A percentile compares a stretch with the other conserved stretches of the same genome.
Evolutionary conservation across 768 basidiomycete genomes (phyloP).

Genomic region (Xanthoconium purpureum): DNA sequence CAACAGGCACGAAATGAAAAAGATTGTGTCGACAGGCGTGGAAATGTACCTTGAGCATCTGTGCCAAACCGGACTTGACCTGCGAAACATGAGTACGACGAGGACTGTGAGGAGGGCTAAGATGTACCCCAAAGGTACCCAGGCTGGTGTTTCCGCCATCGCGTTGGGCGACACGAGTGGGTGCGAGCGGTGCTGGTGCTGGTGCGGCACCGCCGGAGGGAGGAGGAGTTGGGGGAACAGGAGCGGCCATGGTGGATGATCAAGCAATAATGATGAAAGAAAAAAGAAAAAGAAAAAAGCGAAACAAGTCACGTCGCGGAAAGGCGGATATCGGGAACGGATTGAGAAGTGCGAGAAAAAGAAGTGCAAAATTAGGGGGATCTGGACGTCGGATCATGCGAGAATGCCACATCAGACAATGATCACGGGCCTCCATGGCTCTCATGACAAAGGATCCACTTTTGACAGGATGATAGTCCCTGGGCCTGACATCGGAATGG

Average conservation of each 20-base stretch:
- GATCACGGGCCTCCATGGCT: not conserved
- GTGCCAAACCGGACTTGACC: constrained; percentile 93
- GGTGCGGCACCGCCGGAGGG: not conserved
- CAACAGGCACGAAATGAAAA: not conserved
- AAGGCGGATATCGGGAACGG: constrained; percentile 3
- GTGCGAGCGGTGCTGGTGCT: constrained; percentile 29
- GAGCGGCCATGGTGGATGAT: constrained; percentile 13
- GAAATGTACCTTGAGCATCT: constrained; percentile 84
- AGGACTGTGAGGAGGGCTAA: not conserved
- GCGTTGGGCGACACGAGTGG: constrained; percentile 48
- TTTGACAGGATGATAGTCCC: not conserved
- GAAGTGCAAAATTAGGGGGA: not conserved
- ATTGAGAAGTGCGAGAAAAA: not conserved
- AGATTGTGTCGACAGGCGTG: not conserved
- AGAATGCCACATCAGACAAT: not conserved
- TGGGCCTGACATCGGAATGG: no score
- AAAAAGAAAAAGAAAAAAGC: not conserved
- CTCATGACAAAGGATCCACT: not conserved
- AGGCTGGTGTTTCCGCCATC: constrained; percentile 57
- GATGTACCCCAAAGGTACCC: constrained; percentile 68
- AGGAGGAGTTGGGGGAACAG: not conserved
- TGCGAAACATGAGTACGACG: constrained; percentile 25
- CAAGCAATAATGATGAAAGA: not conserved
- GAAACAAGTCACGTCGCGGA: not conserved
- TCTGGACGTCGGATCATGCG: not conserved